Evolutionary conservation across 768 basidiomycete genomes (phyloP).

Genomic region (Fomitopsis serialis): DNA sequence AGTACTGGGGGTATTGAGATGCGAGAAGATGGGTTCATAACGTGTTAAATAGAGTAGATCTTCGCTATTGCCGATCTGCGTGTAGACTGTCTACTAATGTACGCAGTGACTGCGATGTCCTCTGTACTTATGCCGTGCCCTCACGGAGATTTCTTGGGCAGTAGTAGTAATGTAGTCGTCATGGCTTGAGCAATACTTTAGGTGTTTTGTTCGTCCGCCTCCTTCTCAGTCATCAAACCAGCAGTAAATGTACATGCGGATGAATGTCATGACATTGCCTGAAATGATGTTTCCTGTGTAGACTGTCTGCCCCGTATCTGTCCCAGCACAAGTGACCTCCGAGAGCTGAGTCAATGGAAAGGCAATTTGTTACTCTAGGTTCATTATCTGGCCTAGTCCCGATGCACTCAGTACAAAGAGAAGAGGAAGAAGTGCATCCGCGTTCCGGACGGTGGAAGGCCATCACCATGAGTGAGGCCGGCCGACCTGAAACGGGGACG

Average conservation of each 20-base stretch:
- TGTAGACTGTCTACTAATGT: neutral
- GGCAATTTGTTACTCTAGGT: constrained; percentile 58
- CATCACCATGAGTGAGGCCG: constrained; percentile 3
- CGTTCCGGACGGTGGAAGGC: constrained; percentile 11
- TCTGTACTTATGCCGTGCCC: neutral
- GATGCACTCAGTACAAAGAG: neutral
- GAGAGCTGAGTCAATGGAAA: constrained; percentile 80
- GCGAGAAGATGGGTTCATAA: neutral
- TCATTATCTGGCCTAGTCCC: constrained; percentile 16
- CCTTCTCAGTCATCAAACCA: too few relatives aligned
- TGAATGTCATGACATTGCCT: too few relatives aligned
- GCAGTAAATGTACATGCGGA: too few relatives aligned
- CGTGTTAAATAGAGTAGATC: constrained; percentile 1
- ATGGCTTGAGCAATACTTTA: too few relatives aligned
- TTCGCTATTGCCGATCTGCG: neutral
- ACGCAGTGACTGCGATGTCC: neutral
- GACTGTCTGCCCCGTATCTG: constrained; percentile 83
- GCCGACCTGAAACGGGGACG: constrained; percentile 12
- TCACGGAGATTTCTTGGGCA: neutral
- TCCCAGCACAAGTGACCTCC: constrained; percentile 66
- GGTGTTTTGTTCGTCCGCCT: too few relatives aligned
- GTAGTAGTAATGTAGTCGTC: too few relatives aligned
- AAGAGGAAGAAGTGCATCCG: constrained; percentile 6
- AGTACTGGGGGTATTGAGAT: constrained; percentile 2
- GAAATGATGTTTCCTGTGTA: neutral